Evolutionary conservation across 1,139 yeast species (phyloP), one percentile per base, ranked within the genome.

Genomic region (Blastobotrys buckinghamii): DNA sequence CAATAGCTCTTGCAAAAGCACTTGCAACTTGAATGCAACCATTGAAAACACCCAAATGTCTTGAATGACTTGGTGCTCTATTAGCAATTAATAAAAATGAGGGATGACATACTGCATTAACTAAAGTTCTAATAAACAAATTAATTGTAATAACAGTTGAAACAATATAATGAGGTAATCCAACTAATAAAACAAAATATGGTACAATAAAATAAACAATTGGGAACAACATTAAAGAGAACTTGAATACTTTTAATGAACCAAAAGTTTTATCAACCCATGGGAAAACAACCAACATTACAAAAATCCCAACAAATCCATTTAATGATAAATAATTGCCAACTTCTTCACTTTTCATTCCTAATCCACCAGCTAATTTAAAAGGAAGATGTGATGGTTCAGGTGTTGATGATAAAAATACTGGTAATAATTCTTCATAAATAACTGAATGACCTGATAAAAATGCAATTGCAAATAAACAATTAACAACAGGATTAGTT

Each of bases 341-440:
- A 47, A 81, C 80, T 36, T 73, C 69, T 47, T 68, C 68, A 13
- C 80, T 67, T 35, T 65, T 63, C 59, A 67, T 66, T 10, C 79
- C 78, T 44, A 77, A 63, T 0, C 82, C 82, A 41, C 82, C 82
- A 8, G 60, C 64, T 17, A 76, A 64, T 35, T 59, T 62, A 60
- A 73, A 72, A 0, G 81, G 81, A 59, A 81, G 78, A 34, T 64
- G 56, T 16, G 79, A 66, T 15, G 59, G 52, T 40, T 73, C 66
- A 43, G 76, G 65, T 35, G 71, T 67, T n/a, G 79, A 70, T 0
- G 84, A 82, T 20, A 80, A 64, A 50, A 77, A 76, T 5, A 81
- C 77, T 10, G 87, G 85, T 41, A 79, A 64, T 53, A 81, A 78
- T 61, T 81, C 85, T 45, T 72, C 72, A 60, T 70, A 78, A 6